Evolutionary conservation across 2,329 filamentous ascomycete species (phyloP).

Genomic region (Chrysosporium queenslandicum): DNA sequence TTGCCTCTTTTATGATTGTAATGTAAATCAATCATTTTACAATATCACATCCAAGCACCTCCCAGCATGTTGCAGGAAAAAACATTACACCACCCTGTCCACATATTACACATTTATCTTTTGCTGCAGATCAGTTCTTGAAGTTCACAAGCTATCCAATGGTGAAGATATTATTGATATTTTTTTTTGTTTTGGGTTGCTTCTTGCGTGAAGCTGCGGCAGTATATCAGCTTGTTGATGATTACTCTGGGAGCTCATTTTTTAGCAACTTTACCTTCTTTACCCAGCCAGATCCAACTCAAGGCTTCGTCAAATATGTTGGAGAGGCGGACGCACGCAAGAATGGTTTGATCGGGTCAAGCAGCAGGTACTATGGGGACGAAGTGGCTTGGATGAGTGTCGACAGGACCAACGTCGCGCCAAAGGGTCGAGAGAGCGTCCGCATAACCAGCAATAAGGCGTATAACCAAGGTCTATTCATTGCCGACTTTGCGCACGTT

Average conservation of each 20-base stretch:
- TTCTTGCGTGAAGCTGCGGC: constrained; percentile 3
- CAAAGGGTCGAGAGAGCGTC: constrained; percentile 36
- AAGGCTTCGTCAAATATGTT: constrained; percentile 44
- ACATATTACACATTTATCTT: background rate
- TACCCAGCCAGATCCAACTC: constrained; percentile 39
- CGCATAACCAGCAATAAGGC: constrained; percentile 38
- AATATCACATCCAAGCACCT: background rate
- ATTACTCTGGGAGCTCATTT: constrained; percentile 40
- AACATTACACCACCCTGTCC: background rate
- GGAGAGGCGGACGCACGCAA: constrained; percentile 32
- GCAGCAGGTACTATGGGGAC: constrained; percentile 17
- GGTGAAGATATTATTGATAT: background rate
- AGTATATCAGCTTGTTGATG: constrained; percentile 28
- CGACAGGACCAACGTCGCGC: constrained; percentile 32
- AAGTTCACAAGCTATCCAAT: background rate
- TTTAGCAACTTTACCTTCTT: constrained; percentile 44
- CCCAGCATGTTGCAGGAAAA: background rate
- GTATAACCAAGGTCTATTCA: constrained; percentile 39
- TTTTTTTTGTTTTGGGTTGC: background rate
- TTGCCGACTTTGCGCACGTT: constrained; percentile 42
- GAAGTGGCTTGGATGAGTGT: constrained; percentile 38
- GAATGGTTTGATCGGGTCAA: constrained; percentile 30
- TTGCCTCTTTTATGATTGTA: background rate
- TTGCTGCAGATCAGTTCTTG: background rate
- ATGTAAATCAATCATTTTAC: background rate